These are phyloP conservation scores for Penicillium cataractarum DNA, from an alignment of 495 filamentous ascomycete genomes.

Conservation along the genomic window DNA sequence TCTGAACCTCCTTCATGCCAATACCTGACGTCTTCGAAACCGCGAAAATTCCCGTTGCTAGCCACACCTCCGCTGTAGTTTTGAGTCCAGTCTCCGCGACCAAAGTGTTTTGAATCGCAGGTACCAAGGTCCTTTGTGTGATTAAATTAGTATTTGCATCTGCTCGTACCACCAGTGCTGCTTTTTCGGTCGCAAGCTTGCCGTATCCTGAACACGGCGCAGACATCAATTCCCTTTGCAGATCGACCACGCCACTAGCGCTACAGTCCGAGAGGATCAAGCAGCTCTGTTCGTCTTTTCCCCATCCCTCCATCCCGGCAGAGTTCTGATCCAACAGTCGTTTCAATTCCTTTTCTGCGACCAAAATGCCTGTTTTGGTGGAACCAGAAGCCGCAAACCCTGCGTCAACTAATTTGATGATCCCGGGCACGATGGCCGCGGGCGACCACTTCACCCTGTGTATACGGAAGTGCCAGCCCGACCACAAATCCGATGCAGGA, in stretches of 20 bases:
- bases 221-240: conserved; percentile 11
- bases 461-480: conserved; percentile 11
- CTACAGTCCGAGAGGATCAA: conserved; percentile 9
- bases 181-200: neutral
- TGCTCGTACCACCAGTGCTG: neutral
- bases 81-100: neutral
- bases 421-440: neutral
- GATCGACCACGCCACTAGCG: conserved; percentile 9
- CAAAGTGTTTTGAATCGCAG: conserved; percentile 8
- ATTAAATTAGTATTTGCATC: conserved; percentile 14
- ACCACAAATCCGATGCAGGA: conserved; percentile 5
- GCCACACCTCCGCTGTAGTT: conserved; percentile 1
- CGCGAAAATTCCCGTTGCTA: conserved; percentile 11
- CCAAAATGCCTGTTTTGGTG: neutral
- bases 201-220: neutral
- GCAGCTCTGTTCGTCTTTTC: conserved; percentile 10
- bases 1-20: neutral
- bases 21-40: conserved; percentile 10
- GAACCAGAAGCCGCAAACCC: neutral
- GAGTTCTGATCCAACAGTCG: neutral
- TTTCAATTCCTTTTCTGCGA: neutral
- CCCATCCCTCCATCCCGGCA: conserved; percentile 8
- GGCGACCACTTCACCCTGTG: conserved; percentile 4
- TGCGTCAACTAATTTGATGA: neutral
- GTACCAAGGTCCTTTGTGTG: conserved; percentile 10